Evolutionary conservation across 2,329 filamentous ascomycete species (phyloP), one percentile per base, ranked within the genome.

Genomic region (Colletotrichum navitas): DNA sequence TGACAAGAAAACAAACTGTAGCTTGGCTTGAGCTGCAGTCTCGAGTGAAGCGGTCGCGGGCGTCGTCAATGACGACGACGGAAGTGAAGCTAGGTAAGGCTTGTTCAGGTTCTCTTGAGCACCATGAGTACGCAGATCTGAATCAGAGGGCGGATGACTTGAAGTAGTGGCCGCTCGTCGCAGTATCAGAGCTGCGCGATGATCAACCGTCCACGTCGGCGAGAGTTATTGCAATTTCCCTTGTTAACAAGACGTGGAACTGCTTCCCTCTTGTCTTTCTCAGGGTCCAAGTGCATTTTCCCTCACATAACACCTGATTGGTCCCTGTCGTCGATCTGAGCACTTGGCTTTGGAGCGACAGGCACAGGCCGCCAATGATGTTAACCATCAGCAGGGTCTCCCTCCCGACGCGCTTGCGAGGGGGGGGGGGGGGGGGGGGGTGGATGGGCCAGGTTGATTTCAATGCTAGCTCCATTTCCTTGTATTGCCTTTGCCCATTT

Each of bases 271-370:
- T 10, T 34, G 32, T 67, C 63, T 62, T 71, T 62, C 64, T 71
- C 63, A 71, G 56, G 51, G 63, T 67, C 63, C 54, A 71, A 36
- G 49, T 67, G 34, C 49, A 26, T 18, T 52, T 34, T 34, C 45
- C 63, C n/a, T 16, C 34, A 41, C 49, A 32, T 24, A 21, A 56
- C 26, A 29, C 41, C 54, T 68, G 63, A 71, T 71, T 71, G 68
- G 68, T n/a, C 67, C 41, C 18, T 26, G 18, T 8, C 16, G 56
- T 58, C 56, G 51, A 68, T 58, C 68, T 43, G 21, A 68, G 49
- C 41, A 51, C 68, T 68, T 71, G 63, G 68, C 63, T 62, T 56
- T 45, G 21, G 18, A 68, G 68, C 26, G 63, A 36, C 51, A 68
- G 51, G 68, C 64, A 58, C 34, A 68, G 56, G 56, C 63, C 63